A percentile compares a stretch with the other conserved stretches of the same genome.
Conservation (phyloP, 768 basidiomycete genomes). For the Hygrophorus russula region DNA sequence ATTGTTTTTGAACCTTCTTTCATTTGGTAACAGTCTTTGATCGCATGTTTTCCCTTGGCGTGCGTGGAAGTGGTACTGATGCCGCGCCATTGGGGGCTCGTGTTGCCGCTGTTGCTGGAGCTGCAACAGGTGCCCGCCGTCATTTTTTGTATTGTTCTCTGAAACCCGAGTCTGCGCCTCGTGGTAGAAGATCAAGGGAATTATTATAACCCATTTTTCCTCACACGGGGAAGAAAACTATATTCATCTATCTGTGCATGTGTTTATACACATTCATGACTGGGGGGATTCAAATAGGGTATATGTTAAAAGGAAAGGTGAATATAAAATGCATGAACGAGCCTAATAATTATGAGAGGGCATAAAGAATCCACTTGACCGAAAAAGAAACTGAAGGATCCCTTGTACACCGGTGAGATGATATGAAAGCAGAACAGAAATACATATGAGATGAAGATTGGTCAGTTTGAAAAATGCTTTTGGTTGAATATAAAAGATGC, state of each 20-base stretch:
- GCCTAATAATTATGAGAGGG: constrained; percentile 9
- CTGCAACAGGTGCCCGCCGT: constrained; percentile 62
- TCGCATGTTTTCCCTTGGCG: constrained; percentile 78
- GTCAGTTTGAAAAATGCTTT: constrained; percentile 5
- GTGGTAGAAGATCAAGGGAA: constrained; percentile 16
- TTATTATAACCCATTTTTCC: not conserved
- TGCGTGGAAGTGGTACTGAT: constrained; percentile 67
- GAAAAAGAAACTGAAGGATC: not conserved
- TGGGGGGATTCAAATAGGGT: constrained; percentile 1
- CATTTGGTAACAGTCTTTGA: constrained; percentile 54
- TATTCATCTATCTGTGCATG: not conserved
- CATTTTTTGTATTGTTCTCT: constrained; percentile 80
- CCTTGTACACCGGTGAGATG: not conserved
- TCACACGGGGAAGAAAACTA: not conserved
- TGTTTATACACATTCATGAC: not conserved
- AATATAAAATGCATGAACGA: constrained; percentile 8
- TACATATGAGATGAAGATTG: constrained; percentile 6
- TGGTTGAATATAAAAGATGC: constrained; percentile 44
- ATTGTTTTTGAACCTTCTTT: constrained; percentile 4
- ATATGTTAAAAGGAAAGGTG: not conserved
- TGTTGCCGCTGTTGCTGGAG: constrained; percentile 53
- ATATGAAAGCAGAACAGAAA: not conserved
- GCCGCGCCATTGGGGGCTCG: constrained; percentile 49
- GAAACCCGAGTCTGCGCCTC: constrained; percentile 44
- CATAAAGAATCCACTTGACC: not conserved